A percentile compares a stretch with the other conserved stretches of the same genome.
Evolutionary conservation across 2,329 filamentous ascomycete genomes (phyloP).

Genomic region (Teratosphaeria destructans): DNA sequence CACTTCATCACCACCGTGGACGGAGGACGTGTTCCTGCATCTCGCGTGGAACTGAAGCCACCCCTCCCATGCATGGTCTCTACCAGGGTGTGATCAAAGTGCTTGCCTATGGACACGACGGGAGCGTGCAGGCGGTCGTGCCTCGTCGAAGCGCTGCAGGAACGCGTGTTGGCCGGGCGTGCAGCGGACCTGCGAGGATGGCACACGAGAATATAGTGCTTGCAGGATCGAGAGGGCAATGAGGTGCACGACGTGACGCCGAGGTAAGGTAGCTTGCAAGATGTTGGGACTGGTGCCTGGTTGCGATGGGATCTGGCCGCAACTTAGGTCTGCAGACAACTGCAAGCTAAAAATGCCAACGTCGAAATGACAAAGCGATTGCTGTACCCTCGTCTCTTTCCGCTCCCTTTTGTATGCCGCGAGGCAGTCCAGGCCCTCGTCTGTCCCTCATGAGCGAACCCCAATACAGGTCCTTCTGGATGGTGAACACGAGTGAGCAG

Average conservation of each 20-base stretch:
- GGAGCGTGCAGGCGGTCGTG: background rate
- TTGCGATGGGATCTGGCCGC: background rate
- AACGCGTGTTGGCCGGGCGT: background rate
- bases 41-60: background rate
- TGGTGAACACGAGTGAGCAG: background rate
- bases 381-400: no score
- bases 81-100: background rate
- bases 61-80: background rate
- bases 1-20: background rate
- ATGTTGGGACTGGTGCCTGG: background rate
- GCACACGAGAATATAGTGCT: background rate
- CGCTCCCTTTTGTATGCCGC: background rate
- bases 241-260: background rate
- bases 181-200: background rate
- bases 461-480: background rate
- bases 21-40: background rate
- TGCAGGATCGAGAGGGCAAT: background rate
- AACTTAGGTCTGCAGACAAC: no score
- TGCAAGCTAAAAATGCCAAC: no score
- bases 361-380: no score
- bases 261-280: background rate
- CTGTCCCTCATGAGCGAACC: background rate
- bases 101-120: background rate
- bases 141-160: background rate
- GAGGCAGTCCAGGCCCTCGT: background rate